Evolutionary conservation across 208 protist species (phyloP).

Genomic region (Herpetomonas samuelpessoai): DNA sequence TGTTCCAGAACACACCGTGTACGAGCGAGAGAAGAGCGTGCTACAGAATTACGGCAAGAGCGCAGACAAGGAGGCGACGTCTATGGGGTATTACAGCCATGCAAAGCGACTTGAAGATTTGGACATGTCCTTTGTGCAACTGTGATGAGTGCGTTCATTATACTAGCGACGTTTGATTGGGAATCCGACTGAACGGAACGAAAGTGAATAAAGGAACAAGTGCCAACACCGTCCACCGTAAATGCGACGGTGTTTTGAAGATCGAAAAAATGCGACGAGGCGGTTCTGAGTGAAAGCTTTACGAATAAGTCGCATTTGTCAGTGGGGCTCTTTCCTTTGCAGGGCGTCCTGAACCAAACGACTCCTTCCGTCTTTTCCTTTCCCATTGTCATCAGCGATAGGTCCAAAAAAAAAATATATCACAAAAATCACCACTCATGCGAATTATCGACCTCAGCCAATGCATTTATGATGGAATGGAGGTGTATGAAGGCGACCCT

Average conservation of each 20-base stretch:
- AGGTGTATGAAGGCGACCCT: slow-evolving; percentile 43
- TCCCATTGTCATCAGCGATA: background rate
- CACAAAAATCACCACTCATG: slow-evolving; percentile 9
- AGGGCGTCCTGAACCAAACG: no score
- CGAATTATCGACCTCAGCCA: slow-evolving; percentile 32
- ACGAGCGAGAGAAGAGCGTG: slow-evolving; percentile 47
- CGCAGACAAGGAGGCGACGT: slow-evolving; percentile 25
- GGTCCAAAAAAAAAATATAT: slow-evolving; percentile 2
- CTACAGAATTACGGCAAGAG: slow-evolving; percentile 69
- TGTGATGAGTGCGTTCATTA: no score
- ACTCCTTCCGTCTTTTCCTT: no score
- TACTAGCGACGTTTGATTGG: no score
- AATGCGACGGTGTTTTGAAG: no score
- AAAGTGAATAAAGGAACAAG: no score
- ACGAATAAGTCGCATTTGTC: no score
- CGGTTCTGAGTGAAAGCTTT: no score
- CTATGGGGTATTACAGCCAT: slow-evolving; percentile 41
- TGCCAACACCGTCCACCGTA: no score
- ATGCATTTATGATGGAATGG: slow-evolving; percentile 36
- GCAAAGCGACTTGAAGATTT: slow-evolving; percentile 22
- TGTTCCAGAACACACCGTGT: slow-evolving; percentile 14
- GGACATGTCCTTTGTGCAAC: slow-evolving; percentile 16
- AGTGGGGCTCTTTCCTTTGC: no score
- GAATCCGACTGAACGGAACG: no score
- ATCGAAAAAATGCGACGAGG: no score